A percentile compares a stretch with the other conserved stretches of the same genome.
Conservation (phyloP, 257 asterid genomes). For the Lithospermum erythrorhizon region DNA sequence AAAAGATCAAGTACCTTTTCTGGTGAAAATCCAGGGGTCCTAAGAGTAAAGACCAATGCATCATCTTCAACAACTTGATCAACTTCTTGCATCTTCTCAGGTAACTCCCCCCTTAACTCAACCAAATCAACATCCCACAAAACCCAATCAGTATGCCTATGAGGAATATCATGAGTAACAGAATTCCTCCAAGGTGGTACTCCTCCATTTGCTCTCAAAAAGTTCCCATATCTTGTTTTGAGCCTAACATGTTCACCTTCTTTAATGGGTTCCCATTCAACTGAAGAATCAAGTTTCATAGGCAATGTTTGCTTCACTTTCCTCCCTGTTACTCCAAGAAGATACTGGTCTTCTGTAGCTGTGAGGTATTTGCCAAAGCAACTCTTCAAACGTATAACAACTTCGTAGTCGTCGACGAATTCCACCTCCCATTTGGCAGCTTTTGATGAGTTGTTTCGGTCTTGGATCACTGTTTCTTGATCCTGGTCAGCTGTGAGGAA, state of each 20-base stretch:
- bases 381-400: conserved; percentile 53
- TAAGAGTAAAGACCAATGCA: conserved; percentile 34
- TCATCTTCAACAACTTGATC: conserved; percentile 28
- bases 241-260: conserved; percentile 58
- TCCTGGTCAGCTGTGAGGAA: conserved; percentile 59
- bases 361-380: conserved; percentile 57
- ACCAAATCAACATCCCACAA: conserved; percentile 63
- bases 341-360: conserved; percentile 49
- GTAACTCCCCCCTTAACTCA: conserved; percentile 36
- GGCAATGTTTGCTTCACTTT: conserved; percentile 58
- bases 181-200: conserved; percentile 95
- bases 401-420: conserved; percentile 46
- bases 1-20: conserved; percentile 18
- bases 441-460: conserved; percentile 38
- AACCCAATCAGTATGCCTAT: conserved; percentile 55
- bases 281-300: conserved; percentile 43
- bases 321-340: conserved; percentile 63
- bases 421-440: conserved; percentile 62
- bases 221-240: conserved; percentile 69
- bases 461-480: conserved; percentile 51
- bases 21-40: conserved; percentile 15
- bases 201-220: conserved; percentile 76
- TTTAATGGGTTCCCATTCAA: conserved; percentile 75
- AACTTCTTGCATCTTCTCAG: conserved; percentile 22
- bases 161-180: conserved; percentile 77